Base-by-base conservation (phyloP, 768 basidiomycete species). In the Mycena vulgaris region DNA sequence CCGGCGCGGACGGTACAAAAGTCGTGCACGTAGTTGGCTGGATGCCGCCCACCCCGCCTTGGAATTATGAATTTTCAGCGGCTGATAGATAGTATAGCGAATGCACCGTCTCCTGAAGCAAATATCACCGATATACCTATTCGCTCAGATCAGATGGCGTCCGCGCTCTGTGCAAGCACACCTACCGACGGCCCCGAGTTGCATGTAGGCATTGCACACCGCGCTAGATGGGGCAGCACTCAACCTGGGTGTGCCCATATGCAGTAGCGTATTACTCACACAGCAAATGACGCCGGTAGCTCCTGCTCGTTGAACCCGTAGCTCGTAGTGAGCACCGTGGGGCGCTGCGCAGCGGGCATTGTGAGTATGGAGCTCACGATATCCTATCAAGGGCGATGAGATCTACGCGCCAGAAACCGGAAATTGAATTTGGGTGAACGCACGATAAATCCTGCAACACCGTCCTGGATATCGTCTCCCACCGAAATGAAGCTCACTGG, bases 341-440 rank as follows among this genome's bases (percentile, higher is more conserved):
- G 74, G n/a, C 83, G 77, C 78, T 83, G 85, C 59, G 84, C 83
- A 8, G 80, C 73, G 68, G 82, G 85, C 47, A 74, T 83, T 76
- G 80, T 82, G 75, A 79, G 84, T 63, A 76, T 85, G 72, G 78
- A 81, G 61, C 72, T 78, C 55, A 42, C 75, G 65, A 63, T 74
- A 59, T 71, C 75, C 71, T 56, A 35, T 35, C 33, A 13, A 35
- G 13, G 33, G 33, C 33, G 33, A 35, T 35, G 33, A 35, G 33
- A 35, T 35, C 33, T 35, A 35, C 33, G 33, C 33, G 7, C 33
- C 33, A 13, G 33, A 35, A 35, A 35, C 33, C 13, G 47, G 47
- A 3, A n/a, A 5, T 35, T 7, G 13, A 25, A 31, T 19, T 55
- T 16, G n/a, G 13, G 30, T 23, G 58, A 30, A 47, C 70, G 3